Evolutionary conservation across 805 yeast genomes (phyloP), one percentile per base, ranked within the genome.

Genomic region (Candida insectalens): DNA sequence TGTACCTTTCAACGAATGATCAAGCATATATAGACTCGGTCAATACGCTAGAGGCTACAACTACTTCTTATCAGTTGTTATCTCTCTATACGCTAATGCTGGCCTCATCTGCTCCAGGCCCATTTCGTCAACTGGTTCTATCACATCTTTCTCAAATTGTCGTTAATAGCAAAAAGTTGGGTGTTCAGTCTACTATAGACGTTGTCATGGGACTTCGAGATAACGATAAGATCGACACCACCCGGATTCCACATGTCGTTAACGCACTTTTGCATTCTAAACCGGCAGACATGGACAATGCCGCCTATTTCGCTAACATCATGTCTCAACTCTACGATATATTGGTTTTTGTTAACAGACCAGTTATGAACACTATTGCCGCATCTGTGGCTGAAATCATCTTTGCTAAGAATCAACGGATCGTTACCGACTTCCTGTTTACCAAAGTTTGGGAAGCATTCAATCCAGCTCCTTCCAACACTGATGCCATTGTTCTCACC

Each of bases 181-280:
- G 97, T 0, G 74, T 92, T 2, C 56, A 71, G 19, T 67, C 87
- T 2, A 55, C 89, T 32, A 65, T 87, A 19, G 96, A 89, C 53
- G 74, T 83, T 41, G 64, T 83, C 1, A 61, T 82, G 10, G 95
- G 95, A 0, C 61, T 83, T 18, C 62, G 95, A 36, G 94, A 84
- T 27, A 65, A 67, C 35, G 89, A 80, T 36, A 76, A 74, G 9
- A 55, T 85, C 10, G 77, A 76, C 41, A 55, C 76, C n/a, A 74
- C 72, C 21, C 80, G 75, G 42, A 63, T 83, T 31, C 74, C 73
- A 19, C 71, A 77, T 37, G 81, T 83, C 1, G 72, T 82, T n/a
- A 69, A 67, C 27, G 65, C 84, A 2, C 52, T 89, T 12, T 51
- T 80, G 19, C 36, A 38, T n/a, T 56, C 77, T 13, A 77, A 76